Evolutionary conservation across 768 basidiomycete species (phyloP).

Genomic region (Tubosaeta sp.): DNA sequence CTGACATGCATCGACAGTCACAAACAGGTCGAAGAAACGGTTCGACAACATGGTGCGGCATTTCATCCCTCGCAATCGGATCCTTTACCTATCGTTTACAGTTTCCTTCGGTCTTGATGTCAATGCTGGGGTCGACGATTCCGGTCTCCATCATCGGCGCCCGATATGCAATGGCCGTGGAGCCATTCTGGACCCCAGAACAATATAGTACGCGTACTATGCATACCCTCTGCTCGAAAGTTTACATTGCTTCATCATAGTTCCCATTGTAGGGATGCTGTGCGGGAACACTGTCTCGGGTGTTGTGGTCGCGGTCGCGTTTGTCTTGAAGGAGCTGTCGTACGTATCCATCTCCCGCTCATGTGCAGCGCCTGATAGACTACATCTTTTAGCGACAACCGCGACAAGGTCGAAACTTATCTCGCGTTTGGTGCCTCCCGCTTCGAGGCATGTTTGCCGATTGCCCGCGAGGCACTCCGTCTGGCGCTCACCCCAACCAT

Average conservation of each 20-base stretch:
- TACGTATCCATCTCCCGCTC: constrained; percentile 30
- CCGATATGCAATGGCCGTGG: constrained; percentile 68
- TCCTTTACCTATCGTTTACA: constrained; percentile 15
- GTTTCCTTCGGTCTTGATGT: constrained; percentile 64
- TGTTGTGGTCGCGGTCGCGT: constrained; percentile 65
- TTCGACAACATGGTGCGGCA: constrained; percentile 64
- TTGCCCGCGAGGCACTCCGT: constrained; percentile 74
- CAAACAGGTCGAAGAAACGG: constrained; percentile 74
- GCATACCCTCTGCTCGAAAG: not conserved
- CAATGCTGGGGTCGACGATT: constrained; percentile 72
- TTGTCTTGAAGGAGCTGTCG: constrained; percentile 74
- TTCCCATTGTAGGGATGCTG: constrained; percentile 84
- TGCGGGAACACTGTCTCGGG: constrained; percentile 76
- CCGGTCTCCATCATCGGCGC: constrained; percentile 76
- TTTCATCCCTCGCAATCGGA: not conserved
- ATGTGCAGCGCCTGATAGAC: not conserved
- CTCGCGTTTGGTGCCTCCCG: constrained; percentile 84
- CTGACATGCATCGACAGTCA: constrained; percentile 40
- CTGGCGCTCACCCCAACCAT: constrained; percentile 77
- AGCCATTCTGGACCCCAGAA: constrained; percentile 81
- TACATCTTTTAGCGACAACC: constrained; percentile 55
- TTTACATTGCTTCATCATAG: constrained; percentile 33
- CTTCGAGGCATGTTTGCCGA: constrained; percentile 77
- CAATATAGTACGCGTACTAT: constrained; percentile 58
- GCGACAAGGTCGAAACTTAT: constrained; percentile 81